Base-by-base conservation (phyloP, 2,329 filamentous ascomycete species). In the Ophiostoma populinum region DNA sequence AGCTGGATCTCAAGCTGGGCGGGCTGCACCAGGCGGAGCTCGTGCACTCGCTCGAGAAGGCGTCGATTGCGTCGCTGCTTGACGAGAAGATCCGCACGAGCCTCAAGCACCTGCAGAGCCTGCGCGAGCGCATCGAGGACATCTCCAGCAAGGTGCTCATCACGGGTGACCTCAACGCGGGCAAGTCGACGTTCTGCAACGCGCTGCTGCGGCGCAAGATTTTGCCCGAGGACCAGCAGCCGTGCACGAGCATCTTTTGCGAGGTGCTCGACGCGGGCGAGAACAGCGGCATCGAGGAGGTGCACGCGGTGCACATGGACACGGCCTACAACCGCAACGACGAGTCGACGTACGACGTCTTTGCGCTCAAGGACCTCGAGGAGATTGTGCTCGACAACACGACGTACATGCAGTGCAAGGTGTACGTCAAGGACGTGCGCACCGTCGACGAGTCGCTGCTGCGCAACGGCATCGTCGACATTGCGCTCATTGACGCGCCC, bases 151-250 rank as follows among this genome's bases (percentile, higher is more conserved):
- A 98, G 55, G 90, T 98, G 2, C 59, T 98, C 39, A 76, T 98
- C 13, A 98, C 90, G 0, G 90, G 90, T 49, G 90, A 98, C 52
- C 58, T 98, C 36, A 98, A 98, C 51, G 87, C 90, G 7, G 90
- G 90, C 50, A 98, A 98, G 53, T 98, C 90, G 4, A 98, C 90
- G 1, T 98, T 98, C 49, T 98, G 90, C 60, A 98, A 98, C 55
- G 90, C 90, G n/a, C 62, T 98, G 2, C 59, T 98, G 26, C 77
- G 90, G 41, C 74, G 86, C 42, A 95, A 95, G 56, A 71, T 98
- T 19, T 59, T 98, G 4, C 90, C 90, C 1, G 90, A 95, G 56
- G 90, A 98, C 48, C 87, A 98, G 54, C 90, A 95, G 51, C 90
- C 90, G 2, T 98, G 90, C 56, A 98, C 90, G 2, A 90, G 83